phyloP scores from a whole-genome alignment of 108 stramenopile species.

The Fistulifera solaris region DNA sequence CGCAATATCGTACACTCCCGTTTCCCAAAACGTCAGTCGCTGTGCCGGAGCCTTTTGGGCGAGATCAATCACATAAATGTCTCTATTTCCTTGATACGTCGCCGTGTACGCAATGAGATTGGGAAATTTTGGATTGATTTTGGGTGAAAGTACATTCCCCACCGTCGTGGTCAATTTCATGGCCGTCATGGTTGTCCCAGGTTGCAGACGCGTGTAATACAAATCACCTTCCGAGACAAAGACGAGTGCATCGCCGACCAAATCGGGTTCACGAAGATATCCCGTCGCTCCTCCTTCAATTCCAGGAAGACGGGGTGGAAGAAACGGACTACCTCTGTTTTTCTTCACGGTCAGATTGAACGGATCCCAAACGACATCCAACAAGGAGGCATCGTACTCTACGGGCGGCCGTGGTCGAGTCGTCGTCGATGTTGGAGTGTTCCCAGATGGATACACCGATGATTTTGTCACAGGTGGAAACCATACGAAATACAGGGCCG shows the following conservation, averaged over 20 bases:
- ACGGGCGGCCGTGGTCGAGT: too few relatives aligned
- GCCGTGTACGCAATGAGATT: conserved; percentile 53
- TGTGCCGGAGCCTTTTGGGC: conserved; percentile 20
- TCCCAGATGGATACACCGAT: too few relatives aligned
- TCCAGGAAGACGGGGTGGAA: too few relatives aligned
- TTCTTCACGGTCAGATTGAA: too few relatives aligned
- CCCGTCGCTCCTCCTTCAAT: conserved; percentile 12
- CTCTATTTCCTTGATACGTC: conserved; percentile 48
- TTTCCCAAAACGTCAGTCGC: conserved; percentile 33
- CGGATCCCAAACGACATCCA: too few relatives aligned
- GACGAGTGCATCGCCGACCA: conserved; percentile 43
- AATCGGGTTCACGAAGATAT: conserved; percentile 39
- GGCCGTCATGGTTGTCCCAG: conserved; percentile 13
- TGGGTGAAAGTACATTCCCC: conserved; percentile 55
- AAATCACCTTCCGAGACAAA: conserved; percentile 60
- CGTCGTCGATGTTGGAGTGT: too few relatives aligned
- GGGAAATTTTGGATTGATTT: conserved; percentile 33
- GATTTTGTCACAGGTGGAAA: too few relatives aligned
- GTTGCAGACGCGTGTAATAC: conserved; percentile 30
- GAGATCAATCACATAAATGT: conserved; percentile 57
- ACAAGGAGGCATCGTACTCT: too few relatives aligned
- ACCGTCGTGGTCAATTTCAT: conserved; percentile 52
- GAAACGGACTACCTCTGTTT: too few relatives aligned
- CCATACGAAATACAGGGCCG: too few relatives aligned
- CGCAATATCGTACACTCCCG: conserved; percentile 25